Evolutionary conservation across 495 filamentous ascomycete genomes (phyloP), one percentile per base, ranked within the genome.

Genomic region (Penicillium angulare): DNA sequence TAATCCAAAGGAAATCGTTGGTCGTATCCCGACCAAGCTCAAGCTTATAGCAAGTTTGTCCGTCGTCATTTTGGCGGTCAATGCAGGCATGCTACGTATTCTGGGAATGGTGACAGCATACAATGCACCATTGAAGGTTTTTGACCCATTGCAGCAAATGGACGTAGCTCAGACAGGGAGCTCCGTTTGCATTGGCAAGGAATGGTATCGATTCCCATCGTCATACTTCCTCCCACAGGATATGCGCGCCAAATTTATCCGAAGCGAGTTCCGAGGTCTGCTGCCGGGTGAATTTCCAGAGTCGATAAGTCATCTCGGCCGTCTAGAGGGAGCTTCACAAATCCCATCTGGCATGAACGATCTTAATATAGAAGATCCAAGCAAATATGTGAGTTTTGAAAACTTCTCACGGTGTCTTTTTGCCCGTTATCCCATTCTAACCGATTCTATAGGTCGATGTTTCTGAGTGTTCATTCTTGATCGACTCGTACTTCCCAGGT

Each of bases 181-280:
- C 36, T 82, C 74, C 22, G 81, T 99, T 4, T 99, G 95, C 68
- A 79, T 96, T 39, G 92, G 87, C 34, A 97, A 97, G 65, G 95
- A 99, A 65, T 99, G 95, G 95, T 97, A 99, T 64, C 88, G 95
- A 40, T 99, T 95, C 61, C 95, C 95, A 9, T 91, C 88, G 12
- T 92, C 89, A 4, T 97, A 92, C 71, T 89, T 92, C 65, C 76
- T 99, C 0, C 95, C 95, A 0, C 66, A 83, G 6, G 77, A 78
- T 36, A 86, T 91, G 78, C 80, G 79, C 34, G 88, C 88, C 50
- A 95, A 89, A 52, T 97, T 96, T 57, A 74, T 99, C 43, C 87
- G 86, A 56, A 93, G 88, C 59, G 89, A 89, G 50, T 99, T 99
- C 69, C 76, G 79, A 21, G 95, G 95, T 8, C 69, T 99, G 32